A percentile compares a stretch with the other conserved stretches of the same genome.
Evolutionary conservation across 306 rosid species (phyloP).

Genomic region (Prunus davidiana): DNA sequence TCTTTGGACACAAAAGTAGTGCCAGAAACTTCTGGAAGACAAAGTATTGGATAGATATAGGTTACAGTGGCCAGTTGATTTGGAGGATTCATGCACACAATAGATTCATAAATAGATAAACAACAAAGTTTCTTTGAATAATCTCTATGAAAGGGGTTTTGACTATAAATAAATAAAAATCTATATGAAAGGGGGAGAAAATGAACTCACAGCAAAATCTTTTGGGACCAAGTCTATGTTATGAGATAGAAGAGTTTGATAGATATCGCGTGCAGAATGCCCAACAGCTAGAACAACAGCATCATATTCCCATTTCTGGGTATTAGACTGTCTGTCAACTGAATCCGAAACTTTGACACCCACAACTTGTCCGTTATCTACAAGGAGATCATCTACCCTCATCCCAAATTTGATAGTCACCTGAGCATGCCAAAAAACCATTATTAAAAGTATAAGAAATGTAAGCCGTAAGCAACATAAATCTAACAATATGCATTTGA

Average conservation of each 20-base stretch:
- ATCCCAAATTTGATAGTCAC: conserved; percentile 87
- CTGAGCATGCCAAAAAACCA: conserved; percentile 37
- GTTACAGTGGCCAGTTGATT: neutral
- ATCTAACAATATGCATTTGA: conserved; percentile 14
- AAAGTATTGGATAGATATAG: neutral
- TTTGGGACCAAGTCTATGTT: conserved; percentile 69
- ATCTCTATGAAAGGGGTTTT: conserved; percentile 12
- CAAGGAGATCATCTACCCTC: conserved; percentile 79
- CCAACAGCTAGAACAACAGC: conserved; percentile 93
- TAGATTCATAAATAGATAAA: neutral
- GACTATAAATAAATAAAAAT: too few species aligned
- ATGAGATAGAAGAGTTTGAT: conserved; percentile 82
- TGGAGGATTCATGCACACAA: conserved; percentile 13
- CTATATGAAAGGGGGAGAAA: conserved; percentile 13
- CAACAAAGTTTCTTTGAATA: conserved; percentile 2
- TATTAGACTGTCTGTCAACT: conserved; percentile 42
- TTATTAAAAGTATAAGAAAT: conserved; percentile 19
- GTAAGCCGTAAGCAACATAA: conserved; percentile 19
- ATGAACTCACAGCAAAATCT: conserved; percentile 84
- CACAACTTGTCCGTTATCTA: conserved; percentile 50
- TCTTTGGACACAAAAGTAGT: neutral
- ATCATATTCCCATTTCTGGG: conserved; percentile 67
- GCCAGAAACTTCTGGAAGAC: neutral
- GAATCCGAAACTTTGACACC: conserved; percentile 80
- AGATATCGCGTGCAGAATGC: conserved; percentile 94